Conservation (phyloP, 2,329 filamentous ascomycete genomes). For the Alternaria incomplexa region DNA sequence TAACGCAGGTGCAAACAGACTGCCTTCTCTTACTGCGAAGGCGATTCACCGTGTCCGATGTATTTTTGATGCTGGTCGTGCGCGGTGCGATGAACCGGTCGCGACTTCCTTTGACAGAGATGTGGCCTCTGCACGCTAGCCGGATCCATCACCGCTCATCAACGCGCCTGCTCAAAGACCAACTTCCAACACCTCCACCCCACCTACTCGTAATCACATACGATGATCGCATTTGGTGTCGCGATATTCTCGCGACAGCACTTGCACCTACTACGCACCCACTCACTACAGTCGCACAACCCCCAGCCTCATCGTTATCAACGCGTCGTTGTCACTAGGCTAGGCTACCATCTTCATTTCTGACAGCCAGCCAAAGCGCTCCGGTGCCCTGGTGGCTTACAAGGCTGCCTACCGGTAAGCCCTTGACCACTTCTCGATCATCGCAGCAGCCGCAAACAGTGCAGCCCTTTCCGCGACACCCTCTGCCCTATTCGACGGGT, state of each 20-base stretch:
- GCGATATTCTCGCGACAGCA: not conserved
- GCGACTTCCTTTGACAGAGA: slow-evolving; percentile 21
- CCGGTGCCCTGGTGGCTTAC: slow-evolving; percentile 20
- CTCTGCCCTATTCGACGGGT: not conserved
- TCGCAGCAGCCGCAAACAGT: slow-evolving; percentile 15
- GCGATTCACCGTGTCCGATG: not conserved
- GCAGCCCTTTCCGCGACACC: not conserved
- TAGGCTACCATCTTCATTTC: slow-evolving; percentile 20
- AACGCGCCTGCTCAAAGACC: slow-evolving; percentile 16
- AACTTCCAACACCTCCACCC: slow-evolving; percentile 5
- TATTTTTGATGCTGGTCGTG: not conserved
- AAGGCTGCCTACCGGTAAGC: slow-evolving; percentile 20
- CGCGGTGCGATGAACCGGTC: slow-evolving; percentile 7
- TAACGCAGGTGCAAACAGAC: not conserved
- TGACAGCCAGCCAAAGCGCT: slow-evolving; percentile 22
- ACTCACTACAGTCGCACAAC: not conserved
- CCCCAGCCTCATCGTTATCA: not conserved
- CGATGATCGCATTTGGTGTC: not conserved
- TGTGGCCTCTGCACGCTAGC: slow-evolving; percentile 31
- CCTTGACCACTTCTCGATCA: slow-evolving; percentile 9
- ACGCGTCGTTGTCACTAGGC: slow-evolving; percentile 15
- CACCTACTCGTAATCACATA: not conserved
- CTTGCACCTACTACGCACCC: not conserved
- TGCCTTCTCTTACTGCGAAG: not conserved
- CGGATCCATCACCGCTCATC: slow-evolving; percentile 25